Conservation (phyloP, 2,329 filamentous ascomycete species). For the Aspergillus sp. region DNA sequence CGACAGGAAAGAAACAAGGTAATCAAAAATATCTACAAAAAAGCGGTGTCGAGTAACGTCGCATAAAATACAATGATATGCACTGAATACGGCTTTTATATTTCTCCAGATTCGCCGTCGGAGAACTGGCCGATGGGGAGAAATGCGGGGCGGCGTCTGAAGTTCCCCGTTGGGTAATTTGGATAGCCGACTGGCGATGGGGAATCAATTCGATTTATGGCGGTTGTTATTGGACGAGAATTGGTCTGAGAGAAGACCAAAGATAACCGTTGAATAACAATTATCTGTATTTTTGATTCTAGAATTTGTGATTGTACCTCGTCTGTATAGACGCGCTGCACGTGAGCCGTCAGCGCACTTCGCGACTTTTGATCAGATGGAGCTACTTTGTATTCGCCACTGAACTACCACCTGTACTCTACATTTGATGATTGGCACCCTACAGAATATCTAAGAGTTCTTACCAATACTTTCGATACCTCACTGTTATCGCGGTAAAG, state of each 20-base stretch:
- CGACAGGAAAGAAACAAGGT: not conserved
- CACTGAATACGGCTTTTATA: not conserved
- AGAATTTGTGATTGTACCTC: not conserved
- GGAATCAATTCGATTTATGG: too few species aligned
- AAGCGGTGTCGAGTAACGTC: not conserved
- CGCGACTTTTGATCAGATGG: too few species aligned
- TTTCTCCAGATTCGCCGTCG: not conserved
- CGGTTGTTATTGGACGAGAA: not conserved
- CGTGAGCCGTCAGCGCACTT: too few species aligned
- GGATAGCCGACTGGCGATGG: not conserved
- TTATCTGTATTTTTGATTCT: too few species aligned
- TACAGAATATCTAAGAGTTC: too few species aligned
- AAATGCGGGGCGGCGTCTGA: slow-evolving; percentile 9
- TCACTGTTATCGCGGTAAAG: too few species aligned
- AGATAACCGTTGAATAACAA: not conserved
- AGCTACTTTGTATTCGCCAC: too few species aligned
- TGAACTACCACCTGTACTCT: too few species aligned
- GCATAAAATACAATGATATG: not conserved
- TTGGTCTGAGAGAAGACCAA: not conserved
- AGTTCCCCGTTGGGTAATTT: slow-evolving; percentile 10
- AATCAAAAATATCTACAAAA: not conserved
- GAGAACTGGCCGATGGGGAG: not conserved
- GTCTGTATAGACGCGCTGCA: not conserved
- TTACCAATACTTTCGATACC: too few species aligned
- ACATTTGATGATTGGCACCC: too few species aligned